Percentiles rank a stretch among this genome's conserved stretches.
Evolutionary conservation across 1,284 basidiomycete genomes (phyloP).

Genomic region (Cutaneotrichosporon arboriforme): DNA sequence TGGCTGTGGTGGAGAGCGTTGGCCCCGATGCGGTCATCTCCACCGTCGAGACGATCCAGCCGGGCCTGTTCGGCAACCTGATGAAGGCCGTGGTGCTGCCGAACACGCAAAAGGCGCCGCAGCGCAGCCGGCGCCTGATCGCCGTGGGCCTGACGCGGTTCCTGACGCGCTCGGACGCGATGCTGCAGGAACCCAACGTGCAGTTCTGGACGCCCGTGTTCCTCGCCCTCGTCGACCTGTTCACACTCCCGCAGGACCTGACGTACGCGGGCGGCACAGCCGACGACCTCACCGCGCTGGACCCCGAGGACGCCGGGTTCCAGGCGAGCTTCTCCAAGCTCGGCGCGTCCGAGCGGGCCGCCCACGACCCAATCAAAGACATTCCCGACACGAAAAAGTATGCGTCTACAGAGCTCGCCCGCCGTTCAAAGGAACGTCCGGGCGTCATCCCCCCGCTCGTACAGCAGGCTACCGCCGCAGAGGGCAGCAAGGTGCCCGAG

Average conservation of each 20-base stretch:
- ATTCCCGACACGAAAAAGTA: conserved; percentile 48
- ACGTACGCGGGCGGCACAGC: conserved; percentile 49
- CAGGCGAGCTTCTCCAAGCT: conserved; percentile 88
- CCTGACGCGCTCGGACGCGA: conserved; percentile 65
- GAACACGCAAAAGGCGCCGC: conserved; percentile 71
- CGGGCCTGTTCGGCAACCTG: conserved; percentile 78
- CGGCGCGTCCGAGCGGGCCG: conserved; percentile 61
- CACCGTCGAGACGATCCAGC: conserved; percentile 76
- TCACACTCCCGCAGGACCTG: conserved; percentile 67
- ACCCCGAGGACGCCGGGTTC: conserved; percentile 86
- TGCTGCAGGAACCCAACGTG: conserved; percentile 61
- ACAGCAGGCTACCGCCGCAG: conserved; percentile 34
- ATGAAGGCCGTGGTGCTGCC: conserved; percentile 73
- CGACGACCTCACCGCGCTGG: conserved; percentile 58
- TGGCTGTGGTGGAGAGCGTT: conserved; percentile 66
- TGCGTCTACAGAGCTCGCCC: conserved; percentile 42
- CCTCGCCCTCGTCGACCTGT: conserved; percentile 68
- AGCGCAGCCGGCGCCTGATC: conserved; percentile 75
- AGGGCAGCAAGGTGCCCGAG: conserved; percentile 21
- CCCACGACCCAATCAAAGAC: conserved; percentile 47
- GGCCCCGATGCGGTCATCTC: conserved; percentile 75
- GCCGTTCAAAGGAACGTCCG: conserved; percentile 38
- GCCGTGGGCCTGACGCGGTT: conserved; percentile 77
- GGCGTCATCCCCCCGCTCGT: conserved; percentile 44
- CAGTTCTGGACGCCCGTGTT: conserved; percentile 66